Conservation (phyloP, 352 stramenopile genomes). For the Globisporangium camurandrum region DNA sequence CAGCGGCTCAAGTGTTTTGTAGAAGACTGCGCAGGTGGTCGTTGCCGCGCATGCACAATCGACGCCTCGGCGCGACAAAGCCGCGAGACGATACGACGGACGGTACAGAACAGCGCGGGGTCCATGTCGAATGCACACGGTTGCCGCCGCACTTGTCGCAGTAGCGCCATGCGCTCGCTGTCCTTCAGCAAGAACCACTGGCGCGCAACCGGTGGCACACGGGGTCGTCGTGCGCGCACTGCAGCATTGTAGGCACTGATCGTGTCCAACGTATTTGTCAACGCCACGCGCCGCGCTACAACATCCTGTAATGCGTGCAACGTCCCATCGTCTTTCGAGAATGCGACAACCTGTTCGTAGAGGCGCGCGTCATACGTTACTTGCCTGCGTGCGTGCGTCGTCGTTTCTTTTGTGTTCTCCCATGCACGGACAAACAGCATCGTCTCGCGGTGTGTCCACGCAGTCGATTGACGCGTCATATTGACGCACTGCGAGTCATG, state of each 20-base stretch:
- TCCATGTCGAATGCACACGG: conserved; percentile 8
- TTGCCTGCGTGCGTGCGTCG: neutral
- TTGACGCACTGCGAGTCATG: neutral
- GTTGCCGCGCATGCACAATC: neutral
- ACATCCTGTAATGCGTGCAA: conserved; percentile 1
- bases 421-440: conserved; percentile 8
- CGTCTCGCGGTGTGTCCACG: conserved; percentile 10
- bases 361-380: conserved; percentile 1
- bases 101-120: conserved; percentile 1
- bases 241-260: conserved; percentile 6
- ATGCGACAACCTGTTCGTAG: conserved; percentile 7
- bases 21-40: conserved; percentile 3
- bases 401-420: conserved; percentile 1
- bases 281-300: neutral
- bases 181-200: conserved; percentile 9
- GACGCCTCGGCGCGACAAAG: neutral
- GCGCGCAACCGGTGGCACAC: too few relatives aligned
- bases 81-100: conserved; percentile 2
- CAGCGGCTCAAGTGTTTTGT: conserved; percentile 9
- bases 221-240: neutral
- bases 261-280: conserved; percentile 7
- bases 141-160: neutral
- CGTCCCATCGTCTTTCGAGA: conserved; percentile 8
- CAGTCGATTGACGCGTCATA: neutral
- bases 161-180: conserved; percentile 3